These are phyloP conservation scores for Drechslera avenae DNA, from an alignment of 2,329 filamentous ascomycete genomes.

Conservation along the genomic window DNA sequence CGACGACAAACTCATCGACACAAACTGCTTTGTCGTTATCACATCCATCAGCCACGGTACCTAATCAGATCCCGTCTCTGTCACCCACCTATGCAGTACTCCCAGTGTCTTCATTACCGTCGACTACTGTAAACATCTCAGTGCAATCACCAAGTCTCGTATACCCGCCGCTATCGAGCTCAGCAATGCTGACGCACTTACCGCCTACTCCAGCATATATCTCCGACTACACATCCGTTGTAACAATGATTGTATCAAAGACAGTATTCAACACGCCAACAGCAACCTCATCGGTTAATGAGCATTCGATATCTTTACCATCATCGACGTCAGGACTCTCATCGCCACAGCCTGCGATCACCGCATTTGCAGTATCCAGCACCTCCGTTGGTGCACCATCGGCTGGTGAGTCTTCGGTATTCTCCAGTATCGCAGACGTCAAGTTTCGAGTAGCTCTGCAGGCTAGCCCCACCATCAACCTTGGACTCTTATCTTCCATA, in stretches of 20 bases:
- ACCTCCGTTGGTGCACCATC: background rate
- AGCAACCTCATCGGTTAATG: background rate
- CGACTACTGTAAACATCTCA: background rate
- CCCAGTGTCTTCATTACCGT: background rate
- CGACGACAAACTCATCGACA: background rate
- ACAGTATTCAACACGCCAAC: slow-evolving; percentile 2
- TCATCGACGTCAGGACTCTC: background rate
- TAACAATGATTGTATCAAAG: slow-evolving; percentile 3
- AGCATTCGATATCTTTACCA: background rate
- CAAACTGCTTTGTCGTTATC: slow-evolving; percentile 4
- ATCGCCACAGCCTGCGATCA: background rate
- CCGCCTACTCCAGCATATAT: background rate
- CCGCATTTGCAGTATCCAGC: background rate
- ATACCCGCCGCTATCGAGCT: slow-evolving; percentile 7
- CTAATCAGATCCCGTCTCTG: background rate
- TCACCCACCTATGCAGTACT: background rate
- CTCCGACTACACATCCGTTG: slow-evolving; percentile 4
- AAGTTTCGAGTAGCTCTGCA: background rate
- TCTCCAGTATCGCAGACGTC: background rate
- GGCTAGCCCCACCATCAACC: slow-evolving; percentile 3
- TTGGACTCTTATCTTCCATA: slow-evolving; percentile 9
- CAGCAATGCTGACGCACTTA: background rate
- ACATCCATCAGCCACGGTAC: background rate
- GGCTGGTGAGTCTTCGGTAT: background rate
- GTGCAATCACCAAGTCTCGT: slow-evolving; percentile 5